Base-by-base conservation (phyloP, 2,329 filamentous ascomycete species). In the Claviceps sp. region DNA sequence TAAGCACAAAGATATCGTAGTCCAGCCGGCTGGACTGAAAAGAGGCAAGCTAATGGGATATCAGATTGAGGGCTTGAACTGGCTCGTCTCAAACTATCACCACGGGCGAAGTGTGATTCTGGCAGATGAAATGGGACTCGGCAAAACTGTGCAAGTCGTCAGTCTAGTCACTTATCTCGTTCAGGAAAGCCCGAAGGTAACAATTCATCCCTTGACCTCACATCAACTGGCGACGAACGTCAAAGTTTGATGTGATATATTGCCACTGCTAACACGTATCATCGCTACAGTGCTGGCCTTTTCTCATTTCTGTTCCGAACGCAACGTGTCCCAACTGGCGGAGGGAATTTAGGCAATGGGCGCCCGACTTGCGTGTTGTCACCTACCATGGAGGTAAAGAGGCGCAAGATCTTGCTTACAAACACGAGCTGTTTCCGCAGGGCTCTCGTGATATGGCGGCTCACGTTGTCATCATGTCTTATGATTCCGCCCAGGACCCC, bases 291-390 rank as follows among this genome's bases (percentile, higher is more conserved):
- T 93, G 88, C 67, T 97, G 86, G 78, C 93, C 93, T 0, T 97
- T 96, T 63, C 74, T 98, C 16, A 77, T 97, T 3, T 88, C 96
- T 2, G 91, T 95, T 0, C 93, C 93, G 0, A 97, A 97, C 63
- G 84, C 91, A 0, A 98, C 93, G 0, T 95, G 89, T 65, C 81
- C 89, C n/a, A 98, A 98, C 64, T 98, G 93, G 91, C 85, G 91
- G 5, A 83, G 91, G 48, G 93, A 98, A 64, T 88, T 97, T 66
- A 94, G 95, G 70, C 84, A 86, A 58, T 98, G 91, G 91, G 84
- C 86, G 0, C 91, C 91, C 1, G 80, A 79, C 6, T 70, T 97
- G 38, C 82, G 89, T 43, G 89, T 95, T 6, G 89, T 96, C n/a
- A 85, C 89, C 0, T 97, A 93, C 64, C 94, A 94, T 64, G 93